phyloP scores from a whole-genome alignment of 169 alveolate species.

The Plasmodium ovale region DNA sequence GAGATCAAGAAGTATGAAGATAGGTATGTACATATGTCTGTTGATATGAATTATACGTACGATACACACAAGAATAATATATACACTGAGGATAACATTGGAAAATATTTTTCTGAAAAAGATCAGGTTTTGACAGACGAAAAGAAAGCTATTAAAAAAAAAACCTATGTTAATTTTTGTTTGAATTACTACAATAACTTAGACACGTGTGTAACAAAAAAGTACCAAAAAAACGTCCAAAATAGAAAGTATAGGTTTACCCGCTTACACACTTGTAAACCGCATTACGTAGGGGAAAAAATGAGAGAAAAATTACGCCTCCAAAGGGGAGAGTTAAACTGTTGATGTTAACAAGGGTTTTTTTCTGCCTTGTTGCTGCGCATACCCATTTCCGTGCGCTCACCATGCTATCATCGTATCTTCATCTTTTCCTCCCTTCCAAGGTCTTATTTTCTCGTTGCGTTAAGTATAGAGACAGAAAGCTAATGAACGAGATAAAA shows the following conservation, averaged over 20 bases:
- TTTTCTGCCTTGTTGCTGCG: no score
- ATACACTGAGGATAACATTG: slow-evolving; percentile 30
- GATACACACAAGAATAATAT: slow-evolving; percentile 44
- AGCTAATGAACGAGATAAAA: slow-evolving; percentile 59
- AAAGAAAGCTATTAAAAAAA: slow-evolving; percentile 8
- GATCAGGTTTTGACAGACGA: background rate
- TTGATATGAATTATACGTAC: slow-evolving; percentile 27
- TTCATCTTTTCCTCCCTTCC: background rate
- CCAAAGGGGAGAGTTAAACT: no score
- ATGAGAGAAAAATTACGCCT: no score
- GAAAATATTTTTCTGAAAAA: slow-evolving; percentile 23
- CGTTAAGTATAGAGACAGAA: slow-evolving; percentile 39
- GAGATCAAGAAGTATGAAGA: slow-evolving; percentile 33
- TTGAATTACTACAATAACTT: slow-evolving; percentile 50
- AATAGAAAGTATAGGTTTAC: slow-evolving; percentile 48
- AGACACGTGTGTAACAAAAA: slow-evolving; percentile 47
- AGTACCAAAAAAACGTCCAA: slow-evolving; percentile 51
- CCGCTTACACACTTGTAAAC: slow-evolving; percentile 58
- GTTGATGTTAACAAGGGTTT: no score
- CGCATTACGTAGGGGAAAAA: slow-evolving; percentile 46
- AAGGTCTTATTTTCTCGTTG: slow-evolving; percentile 55
- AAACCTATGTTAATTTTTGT: slow-evolving; percentile 48
- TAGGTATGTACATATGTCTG: slow-evolving; percentile 39
- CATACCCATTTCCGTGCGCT: no score
- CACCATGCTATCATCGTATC: no score